phyloP scores from a whole-genome alignment of 768 basidiomycete species.

The Agaricus sinodeliciosus region DNA sequence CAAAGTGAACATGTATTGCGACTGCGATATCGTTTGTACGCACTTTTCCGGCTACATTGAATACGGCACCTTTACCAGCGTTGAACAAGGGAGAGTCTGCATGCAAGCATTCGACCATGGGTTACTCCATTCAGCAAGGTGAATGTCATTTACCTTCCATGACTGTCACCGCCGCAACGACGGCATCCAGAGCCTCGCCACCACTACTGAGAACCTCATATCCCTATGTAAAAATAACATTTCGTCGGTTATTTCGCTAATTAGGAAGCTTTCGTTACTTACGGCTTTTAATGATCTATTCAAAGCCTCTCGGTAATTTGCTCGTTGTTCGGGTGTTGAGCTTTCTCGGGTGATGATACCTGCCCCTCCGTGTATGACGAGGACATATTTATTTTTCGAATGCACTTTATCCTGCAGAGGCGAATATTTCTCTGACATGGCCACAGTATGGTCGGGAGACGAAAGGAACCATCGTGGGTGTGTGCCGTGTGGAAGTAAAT shows the following conservation, averaged over 20 bases:
- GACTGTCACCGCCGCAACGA: conserved; percentile 61
- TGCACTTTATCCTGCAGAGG: neutral
- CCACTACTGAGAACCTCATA: conserved; percentile 55
- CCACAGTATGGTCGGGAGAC: neutral
- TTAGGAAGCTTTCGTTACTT: neutral
- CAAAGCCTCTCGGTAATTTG: conserved; percentile 51
- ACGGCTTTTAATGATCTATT: conserved; percentile 45
- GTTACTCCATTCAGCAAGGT: neutral
- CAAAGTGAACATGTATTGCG: neutral
- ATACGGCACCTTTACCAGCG: conserved; percentile 74
- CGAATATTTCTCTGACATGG: neutral
- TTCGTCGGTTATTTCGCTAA: neutral
- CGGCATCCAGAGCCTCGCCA: conserved; percentile 82
- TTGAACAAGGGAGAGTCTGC: conserved; percentile 77
- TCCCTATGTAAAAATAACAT: conserved; percentile 30
- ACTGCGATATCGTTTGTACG: conserved; percentile 1
- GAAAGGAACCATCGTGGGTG: too few relatives aligned
- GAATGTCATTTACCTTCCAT: conserved; percentile 55
- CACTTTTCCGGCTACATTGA: conserved; percentile 76
- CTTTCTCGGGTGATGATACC: conserved; percentile 55
- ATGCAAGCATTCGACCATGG: neutral
- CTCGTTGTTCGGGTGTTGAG: conserved; percentile 56
- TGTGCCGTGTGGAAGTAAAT: neutral
- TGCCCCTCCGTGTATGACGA: conserved; percentile 80
- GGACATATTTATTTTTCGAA: conserved; percentile 21